Conservation (phyloP, 805 yeast species). For the Scheffersomyces coipomensis region DNA sequence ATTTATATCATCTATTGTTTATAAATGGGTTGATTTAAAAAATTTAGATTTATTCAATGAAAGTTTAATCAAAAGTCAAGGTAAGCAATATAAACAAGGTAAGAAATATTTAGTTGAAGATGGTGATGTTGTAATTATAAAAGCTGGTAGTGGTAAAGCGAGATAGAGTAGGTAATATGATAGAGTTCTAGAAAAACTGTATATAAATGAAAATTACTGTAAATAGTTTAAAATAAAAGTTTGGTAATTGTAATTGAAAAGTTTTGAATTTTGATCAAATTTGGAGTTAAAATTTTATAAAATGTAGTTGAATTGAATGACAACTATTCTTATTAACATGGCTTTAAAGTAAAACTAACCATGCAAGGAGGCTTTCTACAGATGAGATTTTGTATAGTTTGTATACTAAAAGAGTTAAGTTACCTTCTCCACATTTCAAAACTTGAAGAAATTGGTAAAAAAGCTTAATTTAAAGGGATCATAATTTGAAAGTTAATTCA, state of each 20-base stretch:
- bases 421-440: too few relatives aligned
- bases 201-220: neutral
- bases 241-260: neutral
- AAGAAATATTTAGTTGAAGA: slow-evolving; percentile 79
- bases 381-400: too few relatives aligned
- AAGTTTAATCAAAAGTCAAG: slow-evolving; percentile 49
- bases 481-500: too few relatives aligned
- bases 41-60: slow-evolving; percentile 42
- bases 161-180: slow-evolving; percentile 3
- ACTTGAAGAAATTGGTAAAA: too few relatives aligned
- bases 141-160: slow-evolving; percentile 64
- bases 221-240: too few relatives aligned
- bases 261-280: neutral
- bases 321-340: too few relatives aligned
- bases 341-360: too few relatives aligned
- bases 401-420: too few relatives aligned
- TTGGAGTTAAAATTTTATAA: too few relatives aligned
- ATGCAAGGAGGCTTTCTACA: too few relatives aligned
- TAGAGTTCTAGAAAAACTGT: neutral
- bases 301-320: too few relatives aligned
- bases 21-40: slow-evolving; percentile 60
- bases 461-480: too few relatives aligned
- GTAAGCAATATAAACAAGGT: slow-evolving; percentile 66
- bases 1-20: slow-evolving; percentile 74
- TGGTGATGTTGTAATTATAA: slow-evolving; percentile 77